Evolutionary conservation across 768 basidiomycete genomes (phyloP).

Genomic region (Suillus clintonianus): DNA sequence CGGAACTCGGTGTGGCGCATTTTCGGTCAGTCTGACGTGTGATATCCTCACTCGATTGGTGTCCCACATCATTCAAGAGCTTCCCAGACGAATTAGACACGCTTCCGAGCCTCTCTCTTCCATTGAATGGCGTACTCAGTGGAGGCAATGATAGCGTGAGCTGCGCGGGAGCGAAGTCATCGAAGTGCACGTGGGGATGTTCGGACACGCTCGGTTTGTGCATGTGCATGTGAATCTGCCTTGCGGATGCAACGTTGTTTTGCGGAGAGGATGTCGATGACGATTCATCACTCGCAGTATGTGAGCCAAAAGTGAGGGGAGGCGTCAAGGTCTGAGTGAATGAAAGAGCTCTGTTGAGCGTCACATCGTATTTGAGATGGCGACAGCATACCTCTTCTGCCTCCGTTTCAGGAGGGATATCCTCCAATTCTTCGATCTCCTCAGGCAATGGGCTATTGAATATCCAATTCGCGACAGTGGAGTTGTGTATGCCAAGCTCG

Average conservation of each 20-base stretch:
- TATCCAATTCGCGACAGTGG: slow-evolving; percentile 69
- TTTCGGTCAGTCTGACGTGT: slow-evolving; percentile 7
- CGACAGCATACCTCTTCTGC: slow-evolving; percentile 31
- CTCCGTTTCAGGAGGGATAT: slow-evolving; percentile 16
- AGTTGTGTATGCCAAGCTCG: slow-evolving; percentile 62
- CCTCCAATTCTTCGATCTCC: slow-evolving; percentile 50
- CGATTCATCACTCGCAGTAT: slow-evolving; percentile 45
- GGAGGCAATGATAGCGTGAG: slow-evolving; percentile 27
- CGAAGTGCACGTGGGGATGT: slow-evolving; percentile 31
- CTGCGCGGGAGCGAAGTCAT: slow-evolving; percentile 32
- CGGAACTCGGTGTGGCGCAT: slow-evolving; percentile 15
- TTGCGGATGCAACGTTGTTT: slow-evolving; percentile 18
- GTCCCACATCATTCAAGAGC: slow-evolving; percentile 11
- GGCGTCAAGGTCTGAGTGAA: slow-evolving; percentile 27
- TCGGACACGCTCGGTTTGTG: slow-evolving; percentile 31
- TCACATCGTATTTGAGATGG: background rate
- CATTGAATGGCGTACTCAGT: background rate
- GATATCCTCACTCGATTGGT: slow-evolving; percentile 25
- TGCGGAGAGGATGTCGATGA: slow-evolving; percentile 31
- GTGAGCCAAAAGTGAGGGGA: slow-evolving; percentile 41
- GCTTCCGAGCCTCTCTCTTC: background rate
- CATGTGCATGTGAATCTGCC: slow-evolving; percentile 26
- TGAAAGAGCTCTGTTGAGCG: background rate
- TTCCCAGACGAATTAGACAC: slow-evolving; percentile 3
- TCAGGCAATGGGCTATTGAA: slow-evolving; percentile 62